Conservation (phyloP, 2,329 filamentous ascomycete species). For the Aphanoascus verrucosus region DNA sequence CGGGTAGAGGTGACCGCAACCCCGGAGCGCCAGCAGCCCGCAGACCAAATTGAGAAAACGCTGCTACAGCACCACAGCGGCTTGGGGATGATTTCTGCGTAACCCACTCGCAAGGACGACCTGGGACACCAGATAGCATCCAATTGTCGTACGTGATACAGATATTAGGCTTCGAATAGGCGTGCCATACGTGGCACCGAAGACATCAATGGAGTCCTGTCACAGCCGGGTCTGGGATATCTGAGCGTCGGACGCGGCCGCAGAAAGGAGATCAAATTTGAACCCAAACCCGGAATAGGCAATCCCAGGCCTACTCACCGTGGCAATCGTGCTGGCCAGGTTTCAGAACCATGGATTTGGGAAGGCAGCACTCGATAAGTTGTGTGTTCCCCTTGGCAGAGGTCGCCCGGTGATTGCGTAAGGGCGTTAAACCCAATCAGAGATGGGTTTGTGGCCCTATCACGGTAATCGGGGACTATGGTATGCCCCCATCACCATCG, state of each 20-base stretch:
- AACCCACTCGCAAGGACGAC: not conserved
- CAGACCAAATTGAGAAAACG: not conserved
- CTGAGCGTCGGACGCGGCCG: not conserved
- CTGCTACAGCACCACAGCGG: not conserved
- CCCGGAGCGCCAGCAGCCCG: not conserved
- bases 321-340: not conserved
- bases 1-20: not conserved
- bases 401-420: not conserved
- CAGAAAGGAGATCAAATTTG: not conserved
- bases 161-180: conserved; percentile 2
- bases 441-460: not conserved
- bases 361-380: no score
- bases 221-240: conserved; percentile 1
- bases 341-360: not conserved
- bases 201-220: conserved; percentile 4
- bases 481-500: not conserved
- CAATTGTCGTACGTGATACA: conserved; percentile 4
- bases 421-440: not conserved
- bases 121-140: not conserved
- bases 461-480: not conserved
- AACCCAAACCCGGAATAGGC: not conserved
- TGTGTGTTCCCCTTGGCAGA: no score
- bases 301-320: not conserved
- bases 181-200: conserved; percentile 11
- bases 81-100: not conserved